Conservation (phyloP, 2,329 filamentous ascomycete species). For the Sphaerostilbella broomeana region DNA sequence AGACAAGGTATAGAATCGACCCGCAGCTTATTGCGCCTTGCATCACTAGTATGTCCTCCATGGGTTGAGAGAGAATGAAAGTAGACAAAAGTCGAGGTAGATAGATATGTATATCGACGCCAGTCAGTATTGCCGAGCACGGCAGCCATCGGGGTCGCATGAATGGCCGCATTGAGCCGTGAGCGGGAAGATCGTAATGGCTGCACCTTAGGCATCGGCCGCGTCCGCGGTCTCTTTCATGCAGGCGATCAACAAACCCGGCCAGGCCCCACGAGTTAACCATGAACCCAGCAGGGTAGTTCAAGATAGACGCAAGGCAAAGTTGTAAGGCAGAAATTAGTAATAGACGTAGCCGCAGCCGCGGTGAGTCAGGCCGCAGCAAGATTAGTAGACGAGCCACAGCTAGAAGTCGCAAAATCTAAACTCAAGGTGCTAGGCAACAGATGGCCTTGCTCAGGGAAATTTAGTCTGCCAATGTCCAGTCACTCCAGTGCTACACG, state of each 20-base stretch:
- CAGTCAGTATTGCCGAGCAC: constrained; percentile 7
- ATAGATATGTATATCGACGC: neutral
- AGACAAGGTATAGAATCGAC: neutral
- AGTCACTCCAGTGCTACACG: neutral
- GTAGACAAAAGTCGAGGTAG: too few species aligned
- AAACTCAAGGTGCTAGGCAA: neutral
- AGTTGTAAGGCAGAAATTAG: constrained; percentile 2
- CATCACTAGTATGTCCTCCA: neutral
- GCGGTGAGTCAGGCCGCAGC: too few species aligned
- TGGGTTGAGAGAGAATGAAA: neutral
- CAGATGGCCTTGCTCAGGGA: constrained; percentile 3
- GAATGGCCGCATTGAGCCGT: constrained; percentile 14
- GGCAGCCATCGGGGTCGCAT: constrained; percentile 13
- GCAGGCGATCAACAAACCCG: neutral
- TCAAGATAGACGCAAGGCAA: neutral
- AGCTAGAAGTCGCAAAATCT: too few species aligned
- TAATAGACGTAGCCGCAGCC: constrained; percentile 5
- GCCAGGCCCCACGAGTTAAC: neutral
- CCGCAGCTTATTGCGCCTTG: constrained; percentile 7
- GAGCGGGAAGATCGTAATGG: constrained; percentile 12
- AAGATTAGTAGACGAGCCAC: neutral
- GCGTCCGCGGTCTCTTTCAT: constrained; percentile 1
- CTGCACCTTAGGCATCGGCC: neutral
- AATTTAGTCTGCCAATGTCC: constrained; percentile 1
- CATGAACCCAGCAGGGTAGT: neutral